Percentiles rank a stretch among this genome's conserved stretches.
These are phyloP conservation scores for Telopea speciosissima DNA, from an alignment of 177 flowering plant genomes.

Conservation along the genomic window DNA sequence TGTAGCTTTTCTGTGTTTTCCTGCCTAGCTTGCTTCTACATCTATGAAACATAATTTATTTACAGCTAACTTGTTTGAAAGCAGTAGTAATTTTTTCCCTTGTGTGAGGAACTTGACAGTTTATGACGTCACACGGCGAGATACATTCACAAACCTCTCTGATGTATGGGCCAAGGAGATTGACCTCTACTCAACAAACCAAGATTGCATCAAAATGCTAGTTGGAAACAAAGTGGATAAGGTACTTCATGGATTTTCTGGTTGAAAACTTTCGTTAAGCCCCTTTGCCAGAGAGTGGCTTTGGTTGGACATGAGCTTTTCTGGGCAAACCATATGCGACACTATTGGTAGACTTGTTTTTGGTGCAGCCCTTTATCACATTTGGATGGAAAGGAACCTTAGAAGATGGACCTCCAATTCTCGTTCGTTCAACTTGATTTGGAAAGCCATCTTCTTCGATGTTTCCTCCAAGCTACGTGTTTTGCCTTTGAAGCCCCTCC, in stretches of 20 bases:
- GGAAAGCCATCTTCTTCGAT: too few species aligned
- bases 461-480: too few species aligned
- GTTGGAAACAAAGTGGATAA: slow-evolving; percentile 96
- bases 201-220: slow-evolving; percentile 88
- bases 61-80: background rate
- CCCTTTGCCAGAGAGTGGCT: background rate
- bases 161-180: slow-evolving; percentile 85
- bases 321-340: too few species aligned
- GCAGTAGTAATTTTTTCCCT: background rate
- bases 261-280: background rate
- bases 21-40: background rate
- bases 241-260: slow-evolving; percentile 27
- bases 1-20: background rate
- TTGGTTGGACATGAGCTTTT: too few species aligned
- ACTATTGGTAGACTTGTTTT: too few species aligned
- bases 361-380: too few species aligned
- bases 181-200: slow-evolving; percentile 74
- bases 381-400: too few species aligned
- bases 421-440: too few species aligned
- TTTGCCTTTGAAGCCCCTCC: too few species aligned
- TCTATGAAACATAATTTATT: background rate
- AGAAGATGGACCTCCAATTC: too few species aligned
- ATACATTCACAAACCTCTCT: slow-evolving; percentile 66
- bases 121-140: slow-evolving; percentile 77
- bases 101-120: slow-evolving; percentile 27